Evolutionary conservation across 208 protist species (phyloP), one percentile per base, ranked within the genome.

Genomic region (Trypanosoma avium): DNA sequence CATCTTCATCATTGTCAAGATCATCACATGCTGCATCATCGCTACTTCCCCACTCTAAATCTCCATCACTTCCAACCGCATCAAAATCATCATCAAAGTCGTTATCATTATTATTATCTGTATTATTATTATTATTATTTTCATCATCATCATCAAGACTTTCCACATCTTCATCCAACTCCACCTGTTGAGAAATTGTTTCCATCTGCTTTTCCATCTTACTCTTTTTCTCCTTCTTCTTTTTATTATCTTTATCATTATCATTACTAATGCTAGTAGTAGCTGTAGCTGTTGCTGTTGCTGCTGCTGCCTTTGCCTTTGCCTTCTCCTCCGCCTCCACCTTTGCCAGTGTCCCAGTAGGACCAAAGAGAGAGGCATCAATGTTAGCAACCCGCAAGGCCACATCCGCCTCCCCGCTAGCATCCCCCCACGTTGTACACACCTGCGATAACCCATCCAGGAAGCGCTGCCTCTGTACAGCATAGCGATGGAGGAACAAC

Each of bases 401-500:
- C 15, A 91, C 85, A 42, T 96, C 90, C 21, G 64, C 87, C 76
- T 93, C 90, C 3, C 85, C 90, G 47, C 82, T 91, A 6, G 81
- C 65, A 56, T 92, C 79, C 32, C 87, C 87, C 90, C 87, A 96
- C n/a, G 90, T 90, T 26, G 81, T 84, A 59, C 84, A 81, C 45
- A 89, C 79, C 68, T 90, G 85, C 40, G 79, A 82, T n/a, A 94
- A 71, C 21, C 82, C 84, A 27, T 92, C 75, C 17, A 93, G 42
- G 70, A 96, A 96, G 48, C 85, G 86, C 69, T 93, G 81, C 0
- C 90, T 84, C 63, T 96, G 90, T 55, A 96, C 87, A 38, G 90
- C 90, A 71, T 94, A 96, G 59, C 90, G 85, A 65, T 96, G 90
- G 26, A 96, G 47, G 55, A 96, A 96, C 33, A 96, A 78, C 15